phyloP scores from a whole-genome alignment of 73 alveolate species.

The Uronychia binucleata region DNA sequence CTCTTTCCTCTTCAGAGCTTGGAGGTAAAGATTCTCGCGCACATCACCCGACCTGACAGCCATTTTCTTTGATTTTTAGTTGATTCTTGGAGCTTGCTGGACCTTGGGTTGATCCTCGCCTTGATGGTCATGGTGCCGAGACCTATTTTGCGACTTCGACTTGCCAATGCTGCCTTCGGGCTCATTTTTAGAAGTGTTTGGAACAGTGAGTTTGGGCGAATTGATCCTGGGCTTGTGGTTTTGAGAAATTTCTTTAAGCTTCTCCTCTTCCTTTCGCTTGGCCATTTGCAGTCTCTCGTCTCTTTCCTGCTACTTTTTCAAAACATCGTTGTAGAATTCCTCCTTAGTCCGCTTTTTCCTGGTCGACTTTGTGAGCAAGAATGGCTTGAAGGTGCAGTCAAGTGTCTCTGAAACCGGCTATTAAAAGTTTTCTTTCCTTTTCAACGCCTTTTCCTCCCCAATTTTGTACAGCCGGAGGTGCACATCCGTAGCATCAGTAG shows the following conservation, averaged over 20 bases:
- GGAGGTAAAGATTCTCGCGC: neutral
- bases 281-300: neutral
- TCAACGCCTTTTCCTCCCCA: neutral
- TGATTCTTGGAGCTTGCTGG: neutral
- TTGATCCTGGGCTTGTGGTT: neutral
- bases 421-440: neutral
- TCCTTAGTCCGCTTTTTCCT: neutral
- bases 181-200: no score
- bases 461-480: neutral
- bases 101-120: neutral
- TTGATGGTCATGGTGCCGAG: neutral
- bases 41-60: neutral
- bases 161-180: neutral
- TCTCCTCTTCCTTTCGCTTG: neutral
- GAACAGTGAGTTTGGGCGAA: neutral
- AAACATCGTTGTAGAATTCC: neutral
- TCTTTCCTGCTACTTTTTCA: neutral
- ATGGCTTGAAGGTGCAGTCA: neutral
- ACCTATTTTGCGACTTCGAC: no score
- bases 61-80: neutral
- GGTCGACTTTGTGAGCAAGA: neutral
- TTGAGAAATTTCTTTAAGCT: no score
- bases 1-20: neutral
- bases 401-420: neutral
- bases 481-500: neutral